Conservation (phyloP, 768 basidiomycete species). For the Hypholoma fasciculare region DNA sequence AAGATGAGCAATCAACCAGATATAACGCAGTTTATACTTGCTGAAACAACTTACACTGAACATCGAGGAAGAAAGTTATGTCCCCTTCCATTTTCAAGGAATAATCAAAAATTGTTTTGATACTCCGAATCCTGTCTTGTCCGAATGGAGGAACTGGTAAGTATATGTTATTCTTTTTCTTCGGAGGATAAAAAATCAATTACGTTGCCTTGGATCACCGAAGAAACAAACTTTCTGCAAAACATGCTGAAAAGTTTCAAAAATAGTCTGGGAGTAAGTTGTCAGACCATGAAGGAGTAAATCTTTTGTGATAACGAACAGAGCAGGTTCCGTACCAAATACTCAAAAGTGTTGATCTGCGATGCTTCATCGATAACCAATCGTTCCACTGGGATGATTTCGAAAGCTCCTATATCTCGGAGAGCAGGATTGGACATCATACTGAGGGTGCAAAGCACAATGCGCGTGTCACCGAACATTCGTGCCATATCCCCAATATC, state of each 20-base stretch:
- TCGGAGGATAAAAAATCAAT: not conserved
- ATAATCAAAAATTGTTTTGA: slow-evolving; percentile 49
- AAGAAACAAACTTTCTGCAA: slow-evolving; percentile 51
- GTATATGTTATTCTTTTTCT: not conserved
- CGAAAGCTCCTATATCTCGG: slow-evolving; percentile 30
- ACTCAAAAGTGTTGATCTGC: slow-evolving; percentile 48
- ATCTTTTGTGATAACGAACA: not conserved
- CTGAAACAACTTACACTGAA: slow-evolving; percentile 38
- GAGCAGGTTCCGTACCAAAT: slow-evolving; percentile 33
- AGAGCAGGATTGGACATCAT: slow-evolving; percentile 50
- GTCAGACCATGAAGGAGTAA: not conserved
- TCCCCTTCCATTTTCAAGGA: slow-evolving; percentile 5
- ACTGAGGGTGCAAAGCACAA: slow-evolving; percentile 49
- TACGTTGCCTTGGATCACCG: slow-evolving; percentile 56
- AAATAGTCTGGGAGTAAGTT: slow-evolving; percentile 36
- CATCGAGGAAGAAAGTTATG: slow-evolving; percentile 40
- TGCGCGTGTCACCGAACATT: slow-evolving; percentile 27
- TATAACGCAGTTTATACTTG: not conserved
- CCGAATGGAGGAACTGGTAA: slow-evolving; percentile 53
- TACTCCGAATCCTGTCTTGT: slow-evolving; percentile 32
- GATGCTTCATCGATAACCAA: slow-evolving; percentile 61
- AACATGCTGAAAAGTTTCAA: slow-evolving; percentile 34
- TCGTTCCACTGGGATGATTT: slow-evolving; percentile 39
- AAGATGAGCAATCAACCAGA: not conserved
- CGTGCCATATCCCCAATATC: slow-evolving; percentile 19